These are phyloP conservation scores for Populus hybrid DNA, from an alignment of 441 rosid genomes.

Conservation along the genomic window DNA sequence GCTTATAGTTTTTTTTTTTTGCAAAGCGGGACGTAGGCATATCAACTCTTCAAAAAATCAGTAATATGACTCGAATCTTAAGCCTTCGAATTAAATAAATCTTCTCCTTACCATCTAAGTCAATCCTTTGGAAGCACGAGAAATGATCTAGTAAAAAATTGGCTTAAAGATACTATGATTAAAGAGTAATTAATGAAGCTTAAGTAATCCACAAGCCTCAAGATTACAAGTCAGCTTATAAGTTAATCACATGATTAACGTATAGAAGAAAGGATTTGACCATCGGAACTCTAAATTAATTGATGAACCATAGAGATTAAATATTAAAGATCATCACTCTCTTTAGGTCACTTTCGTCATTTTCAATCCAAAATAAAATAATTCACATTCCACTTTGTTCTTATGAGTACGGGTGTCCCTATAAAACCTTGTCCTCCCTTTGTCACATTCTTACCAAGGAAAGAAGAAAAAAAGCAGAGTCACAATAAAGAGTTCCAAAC, in stretches of 20 bases:
- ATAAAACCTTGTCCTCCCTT: conserved; percentile 21
- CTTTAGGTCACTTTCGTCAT: conserved; percentile 14
- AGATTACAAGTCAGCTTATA: too few species aligned
- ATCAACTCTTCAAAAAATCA: too few species aligned
- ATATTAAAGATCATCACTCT: not conserved
- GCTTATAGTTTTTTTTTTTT: too few species aligned
- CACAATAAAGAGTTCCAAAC: not conserved
- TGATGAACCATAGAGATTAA: not conserved
- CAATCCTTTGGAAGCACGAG: too few species aligned
- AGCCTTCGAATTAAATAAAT: too few species aligned
- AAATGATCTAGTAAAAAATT: too few species aligned
- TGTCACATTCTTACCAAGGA: conserved; percentile 11
- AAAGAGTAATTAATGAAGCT: not conserved
- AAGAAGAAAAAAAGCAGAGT: too few species aligned
- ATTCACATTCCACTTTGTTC: conserved; percentile 14
- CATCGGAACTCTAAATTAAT: not conserved
- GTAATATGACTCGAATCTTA: too few species aligned
- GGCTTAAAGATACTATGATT: not conserved
- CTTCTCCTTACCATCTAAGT: too few species aligned
- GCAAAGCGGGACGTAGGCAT: too few species aligned
- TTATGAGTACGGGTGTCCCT: conserved; percentile 18
- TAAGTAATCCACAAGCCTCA: not conserved
- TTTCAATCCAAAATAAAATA: conserved; percentile 1
- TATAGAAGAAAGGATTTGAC: not conserved
- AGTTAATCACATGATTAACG: not conserved